Percentiles rank a stretch among this genome's conserved stretches.
Evolutionary conservation across 495 filamentous ascomycete species (phyloP).

Genomic region (Daldinia bambusicola): DNA sequence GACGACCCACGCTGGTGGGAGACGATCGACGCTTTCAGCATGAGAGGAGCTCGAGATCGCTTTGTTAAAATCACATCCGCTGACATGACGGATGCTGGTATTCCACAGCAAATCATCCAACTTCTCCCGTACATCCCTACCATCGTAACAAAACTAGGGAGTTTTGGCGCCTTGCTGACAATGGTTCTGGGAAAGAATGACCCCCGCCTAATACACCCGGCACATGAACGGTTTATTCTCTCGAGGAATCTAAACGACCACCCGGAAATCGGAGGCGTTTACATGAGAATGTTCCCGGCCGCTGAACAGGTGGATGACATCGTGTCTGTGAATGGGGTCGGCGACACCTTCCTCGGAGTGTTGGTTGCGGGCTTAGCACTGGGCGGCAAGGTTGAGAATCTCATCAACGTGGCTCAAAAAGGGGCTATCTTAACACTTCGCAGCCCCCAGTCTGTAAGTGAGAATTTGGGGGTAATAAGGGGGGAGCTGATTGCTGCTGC

Average conservation of each 20-base stretch:
- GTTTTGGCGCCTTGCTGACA: constrained; percentile 80
- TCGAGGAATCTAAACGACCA: constrained; percentile 63
- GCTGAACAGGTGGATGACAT: constrained; percentile 74
- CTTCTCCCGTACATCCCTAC: constrained; percentile 88
- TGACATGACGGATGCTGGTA: constrained; percentile 76
- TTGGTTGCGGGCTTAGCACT: constrained; percentile 72
- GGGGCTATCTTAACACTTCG: constrained; percentile 80
- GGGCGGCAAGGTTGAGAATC: constrained; percentile 59
- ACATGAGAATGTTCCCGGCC: constrained; percentile 82
- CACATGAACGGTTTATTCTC: constrained; percentile 74
- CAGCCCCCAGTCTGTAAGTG: constrained; percentile 75
- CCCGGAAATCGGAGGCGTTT: constrained; percentile 76
- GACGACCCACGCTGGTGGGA: constrained; percentile 78
- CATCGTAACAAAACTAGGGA: constrained; percentile 85
- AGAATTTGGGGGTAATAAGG: constrained; percentile 53
- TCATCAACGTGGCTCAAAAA: constrained; percentile 72
- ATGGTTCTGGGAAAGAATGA: constrained; percentile 73
- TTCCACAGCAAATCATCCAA: constrained; percentile 83
- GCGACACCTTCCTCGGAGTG: constrained; percentile 90
- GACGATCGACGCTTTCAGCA: constrained; percentile 79
- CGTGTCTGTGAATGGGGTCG: constrained; percentile 92
- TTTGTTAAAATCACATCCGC: constrained; percentile 69
- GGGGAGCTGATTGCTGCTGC: constrained; percentile 47
- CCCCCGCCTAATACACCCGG: constrained; percentile 66
- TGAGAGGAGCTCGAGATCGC: constrained; percentile 68